Base-by-base conservation (phyloP, 371 early-diverging fungal genomes). In the Dinochytrium kinnereticum region DNA sequence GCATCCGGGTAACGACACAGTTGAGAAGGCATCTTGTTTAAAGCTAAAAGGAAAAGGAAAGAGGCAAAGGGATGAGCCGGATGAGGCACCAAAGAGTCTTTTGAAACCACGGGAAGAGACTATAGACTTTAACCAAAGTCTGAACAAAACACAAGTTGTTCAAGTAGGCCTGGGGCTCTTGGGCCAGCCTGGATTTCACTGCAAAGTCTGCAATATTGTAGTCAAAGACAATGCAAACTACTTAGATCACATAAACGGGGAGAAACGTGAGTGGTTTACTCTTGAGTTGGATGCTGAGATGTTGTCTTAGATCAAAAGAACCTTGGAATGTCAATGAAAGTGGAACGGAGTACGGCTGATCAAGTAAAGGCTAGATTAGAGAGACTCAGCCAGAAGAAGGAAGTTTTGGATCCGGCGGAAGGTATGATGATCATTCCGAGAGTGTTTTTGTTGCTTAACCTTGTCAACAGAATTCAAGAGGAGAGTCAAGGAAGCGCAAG, bases 171-270 rank as follows among this genome's bases (percentile, higher is more conserved):
- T 84, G 13, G 88, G 86, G 3, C 83, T 86, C 1, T 72, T 86
- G 36, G 86, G 88, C 64, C 94, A 95, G 78, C 95, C 96, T 0
- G 97, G 97, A 19, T 97, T 92, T 73, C 94, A 94, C 76, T 97
- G 97, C 81, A 88, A 92, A 76, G 88, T 85, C 0, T 96, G 97
- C 76, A 94, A 97, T 76, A 87, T 91, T 66, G 90, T 91, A 1
- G 85, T 94, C 64, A 95, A 95, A 75, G 96, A 96, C 80, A 93
- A 91, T 75, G 86, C 90, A 34, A 90, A 87, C 40, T 97, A 90
- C 67, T 81, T 96, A 72, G 96, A 96, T 76, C 96, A 97, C 71
- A 90, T 94, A 70, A 97, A 96, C 79, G 95, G 96, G 55, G 86
- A 86, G 75, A 92, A 93, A 70, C 97, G 92, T 92, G 83, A 76